A percentile compares a stretch with the other conserved stretches of the same genome.
phyloP scores from a whole-genome alignment of 192 early-diverging fungal genomes.

The Tieghemiomyces parasiticus region DNA sequence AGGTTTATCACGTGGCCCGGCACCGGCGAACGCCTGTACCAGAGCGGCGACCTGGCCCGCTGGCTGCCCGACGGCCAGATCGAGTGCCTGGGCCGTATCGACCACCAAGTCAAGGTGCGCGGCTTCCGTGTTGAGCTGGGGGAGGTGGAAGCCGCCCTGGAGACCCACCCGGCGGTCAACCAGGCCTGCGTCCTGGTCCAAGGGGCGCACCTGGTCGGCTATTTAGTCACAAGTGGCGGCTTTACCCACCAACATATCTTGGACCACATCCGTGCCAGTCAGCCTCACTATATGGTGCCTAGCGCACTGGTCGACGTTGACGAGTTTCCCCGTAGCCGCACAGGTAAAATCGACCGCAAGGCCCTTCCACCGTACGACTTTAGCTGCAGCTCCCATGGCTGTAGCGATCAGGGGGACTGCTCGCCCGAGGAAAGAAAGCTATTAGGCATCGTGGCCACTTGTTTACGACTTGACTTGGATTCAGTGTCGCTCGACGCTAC shows the following conservation, averaged over 20 bases:
- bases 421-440: background rate
- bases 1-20: slow-evolving; percentile 21
- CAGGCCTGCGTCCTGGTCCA: slow-evolving; percentile 14
- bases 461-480: background rate
- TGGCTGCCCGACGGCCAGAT: slow-evolving; percentile 19
- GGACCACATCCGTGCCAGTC: background rate
- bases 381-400: background rate
- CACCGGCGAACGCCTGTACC: slow-evolving; percentile 16
- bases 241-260: background rate
- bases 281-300: background rate
- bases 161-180: slow-evolving; percentile 12
- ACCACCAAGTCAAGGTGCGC: slow-evolving; percentile 22
- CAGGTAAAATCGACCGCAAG: background rate
- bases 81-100: slow-evolving; percentile 17
- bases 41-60: slow-evolving; percentile 16
- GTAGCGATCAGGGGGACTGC: background rate
- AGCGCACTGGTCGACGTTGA: background rate
- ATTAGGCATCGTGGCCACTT: background rate
- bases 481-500: background rate
- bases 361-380: background rate
- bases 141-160: slow-evolving; percentile 16
- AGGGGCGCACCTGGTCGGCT: background rate
- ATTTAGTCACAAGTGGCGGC: slow-evolving; percentile 12
- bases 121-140: slow-evolving; percentile 19
- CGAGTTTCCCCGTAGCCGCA: background rate